Base-by-base conservation (phyloP, 2,329 filamentous ascomycete genomes). In the Cladorrhinum sp. region DNA sequence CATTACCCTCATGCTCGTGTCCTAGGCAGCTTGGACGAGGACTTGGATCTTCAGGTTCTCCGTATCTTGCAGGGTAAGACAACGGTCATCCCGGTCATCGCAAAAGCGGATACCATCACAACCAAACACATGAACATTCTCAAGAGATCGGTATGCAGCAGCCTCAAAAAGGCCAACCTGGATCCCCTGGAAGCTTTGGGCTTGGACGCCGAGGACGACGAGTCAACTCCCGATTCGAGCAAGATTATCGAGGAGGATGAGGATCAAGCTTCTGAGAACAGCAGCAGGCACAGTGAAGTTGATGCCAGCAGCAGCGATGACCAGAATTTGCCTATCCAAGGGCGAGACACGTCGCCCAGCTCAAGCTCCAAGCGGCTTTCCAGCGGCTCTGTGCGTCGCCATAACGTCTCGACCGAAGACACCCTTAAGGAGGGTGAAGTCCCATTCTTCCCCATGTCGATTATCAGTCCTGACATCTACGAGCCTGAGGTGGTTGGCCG, bases 41-140 rank as follows among this genome's bases (percentile, higher is more conserved):
- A 92, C 66, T 83, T 99, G 9, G 95, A 99, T 72, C 78, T 99
- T 23, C 92, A 96, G 72, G 90, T 97, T 60, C 82, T 99, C 69
- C 90, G 90, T 53, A 90, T 89, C 16, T 83, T 99, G 26, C 88
- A 96, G 73, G 90, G 91, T 69, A 97, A 96, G 81, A 98, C 95
- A 0, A 96, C 92, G 0, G 92, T 98, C 62, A 91, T 99, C 52
- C 95, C 95, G 0, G 88, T 99, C 61, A 94, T 99, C 71, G 90
- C 92, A 72, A 99, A 99, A 77, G 94, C 95, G 42, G 95, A 99
- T 73, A 97, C 93, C 14, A 90, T 98, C 69, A 98, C 95, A n/a
- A 88, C 90, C 0, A 89, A 90, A 57, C 95, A 99, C 76, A 98
- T 98, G 95, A 82, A 85, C 51, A 88, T 91, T 69, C 83, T 99